Conservation (phyloP, 78 protist genomes). For the Fonticula alba region DNA sequence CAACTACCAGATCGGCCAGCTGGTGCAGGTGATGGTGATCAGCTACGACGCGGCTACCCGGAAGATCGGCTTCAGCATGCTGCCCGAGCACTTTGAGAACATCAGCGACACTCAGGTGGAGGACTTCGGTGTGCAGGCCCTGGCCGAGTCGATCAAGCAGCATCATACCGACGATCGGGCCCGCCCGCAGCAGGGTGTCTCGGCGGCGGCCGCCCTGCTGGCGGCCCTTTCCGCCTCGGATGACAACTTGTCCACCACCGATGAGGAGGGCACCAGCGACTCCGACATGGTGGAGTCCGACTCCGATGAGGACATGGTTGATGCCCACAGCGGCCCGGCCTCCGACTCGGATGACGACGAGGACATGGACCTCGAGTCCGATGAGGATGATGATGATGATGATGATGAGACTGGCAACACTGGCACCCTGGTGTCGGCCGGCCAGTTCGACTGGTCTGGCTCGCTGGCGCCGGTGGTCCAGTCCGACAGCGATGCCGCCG, state of each 20-base stretch:
- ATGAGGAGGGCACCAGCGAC: background rate
- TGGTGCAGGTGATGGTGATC: too few species aligned
- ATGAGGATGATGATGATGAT: background rate
- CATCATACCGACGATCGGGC: background rate
- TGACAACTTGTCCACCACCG: too few species aligned
- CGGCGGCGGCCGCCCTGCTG: background rate
- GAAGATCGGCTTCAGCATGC: too few species aligned
- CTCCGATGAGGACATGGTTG: background rate
- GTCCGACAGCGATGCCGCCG: background rate
- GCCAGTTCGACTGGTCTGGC: background rate
- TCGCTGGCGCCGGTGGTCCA: too few species aligned
- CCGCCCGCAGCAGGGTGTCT: slow-evolving; percentile 8
- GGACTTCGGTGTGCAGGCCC: too few species aligned
- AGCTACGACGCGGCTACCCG: too few species aligned
- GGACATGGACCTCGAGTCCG: background rate
- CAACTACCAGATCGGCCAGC: too few species aligned
- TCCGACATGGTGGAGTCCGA: slow-evolving; percentile 1
- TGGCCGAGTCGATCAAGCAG: too few species aligned
- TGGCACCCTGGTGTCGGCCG: background rate
- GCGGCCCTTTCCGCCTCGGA: too few species aligned
- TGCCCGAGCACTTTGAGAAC: too few species aligned
- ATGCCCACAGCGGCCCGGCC: background rate
- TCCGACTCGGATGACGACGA: background rate
- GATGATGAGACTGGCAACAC: background rate
- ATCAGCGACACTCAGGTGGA: too few species aligned